Percentiles rank a stretch among this genome's conserved stretches.
Evolutionary conservation across 2,329 filamentous ascomycete species (phyloP).

Genomic region (Microascus cirrosus): DNA sequence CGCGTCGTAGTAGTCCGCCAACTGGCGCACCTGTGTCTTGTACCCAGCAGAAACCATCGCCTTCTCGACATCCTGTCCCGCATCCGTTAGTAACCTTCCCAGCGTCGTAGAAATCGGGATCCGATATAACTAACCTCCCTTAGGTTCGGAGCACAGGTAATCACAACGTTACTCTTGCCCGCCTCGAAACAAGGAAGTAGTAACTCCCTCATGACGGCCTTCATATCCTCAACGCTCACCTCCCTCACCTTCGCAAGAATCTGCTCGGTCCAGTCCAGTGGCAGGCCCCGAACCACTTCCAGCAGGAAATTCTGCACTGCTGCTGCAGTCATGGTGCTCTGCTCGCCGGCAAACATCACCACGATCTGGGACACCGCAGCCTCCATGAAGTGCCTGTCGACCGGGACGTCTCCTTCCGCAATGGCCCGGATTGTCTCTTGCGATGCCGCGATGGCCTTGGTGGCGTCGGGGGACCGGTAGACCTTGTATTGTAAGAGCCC

Average conservation of each 20-base stretch:
- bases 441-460: conserved; percentile 72
- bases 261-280: conserved; percentile 65
- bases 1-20: conserved; percentile 78
- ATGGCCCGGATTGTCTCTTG: conserved; percentile 65
- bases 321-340: conserved; percentile 72
- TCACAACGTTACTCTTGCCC: conserved; percentile 69
- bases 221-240: conserved; percentile 68
- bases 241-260: conserved; percentile 67
- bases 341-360: conserved; percentile 74
- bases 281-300: conserved; percentile 65
- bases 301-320: conserved; percentile 76
- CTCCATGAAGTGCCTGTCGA: conserved; percentile 77
- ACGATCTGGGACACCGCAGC: conserved; percentile 87
- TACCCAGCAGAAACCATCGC: conserved; percentile 69
- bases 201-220: conserved; percentile 59
- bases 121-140: conserved; percentile 55
- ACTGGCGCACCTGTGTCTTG: conserved; percentile 59
- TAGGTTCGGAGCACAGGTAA: conserved; percentile 81
- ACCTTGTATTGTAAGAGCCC: conserved; percentile 77
- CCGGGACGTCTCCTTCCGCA: conserved; percentile 55
- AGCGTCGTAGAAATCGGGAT: background rate
- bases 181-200: conserved; percentile 73
- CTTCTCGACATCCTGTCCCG: conserved; percentile 56
- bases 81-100: background rate
- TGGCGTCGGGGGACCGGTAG: conserved; percentile 81